These are phyloP conservation scores for Kwoniella sp. DNA, from an alignment of 768 basidiomycete genomes.

Conservation along the genomic window DNA sequence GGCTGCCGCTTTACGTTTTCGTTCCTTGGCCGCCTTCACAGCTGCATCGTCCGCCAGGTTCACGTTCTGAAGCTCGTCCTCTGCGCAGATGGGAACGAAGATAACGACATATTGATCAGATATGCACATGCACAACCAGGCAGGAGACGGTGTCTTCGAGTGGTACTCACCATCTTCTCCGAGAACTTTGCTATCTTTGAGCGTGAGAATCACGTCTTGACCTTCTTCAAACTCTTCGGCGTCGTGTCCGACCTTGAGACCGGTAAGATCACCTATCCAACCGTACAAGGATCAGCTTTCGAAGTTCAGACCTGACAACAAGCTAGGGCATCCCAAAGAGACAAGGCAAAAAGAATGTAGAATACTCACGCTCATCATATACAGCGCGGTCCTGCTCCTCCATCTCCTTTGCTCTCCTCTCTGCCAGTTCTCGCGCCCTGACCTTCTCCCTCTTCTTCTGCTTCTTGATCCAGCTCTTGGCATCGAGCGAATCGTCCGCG, in stretches of 20 bases:
- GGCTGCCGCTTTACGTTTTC: constrained; percentile 81
- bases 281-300: background rate
- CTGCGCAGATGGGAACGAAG: constrained; percentile 59
- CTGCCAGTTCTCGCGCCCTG: constrained; percentile 81
- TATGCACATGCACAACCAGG: background rate
- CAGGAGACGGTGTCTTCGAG: background rate
- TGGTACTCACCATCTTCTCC: constrained; percentile 85
- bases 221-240: constrained; percentile 90
- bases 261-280: constrained; percentile 78
- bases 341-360: constrained; percentile 4
- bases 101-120: background rate
- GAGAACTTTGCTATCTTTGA: constrained; percentile 93
- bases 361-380: constrained; percentile 79
- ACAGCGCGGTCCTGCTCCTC: constrained; percentile 82
- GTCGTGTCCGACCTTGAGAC: constrained; percentile 95
- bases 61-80: constrained; percentile 96
- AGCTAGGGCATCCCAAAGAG: background rate
- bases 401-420: constrained; percentile 76
- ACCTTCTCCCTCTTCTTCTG: constrained; percentile 68
- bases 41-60: constrained; percentile 86
- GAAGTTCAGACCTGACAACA: background rate
- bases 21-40: constrained; percentile 59
- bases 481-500: constrained; percentile 63
- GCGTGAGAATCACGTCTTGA: constrained; percentile 89
- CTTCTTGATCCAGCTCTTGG: constrained; percentile 86